These are phyloP conservation scores for Pseudogymnoascus sp. DNA, from an alignment of 2,329 filamentous ascomycete genomes.

Conservation along the genomic window DNA sequence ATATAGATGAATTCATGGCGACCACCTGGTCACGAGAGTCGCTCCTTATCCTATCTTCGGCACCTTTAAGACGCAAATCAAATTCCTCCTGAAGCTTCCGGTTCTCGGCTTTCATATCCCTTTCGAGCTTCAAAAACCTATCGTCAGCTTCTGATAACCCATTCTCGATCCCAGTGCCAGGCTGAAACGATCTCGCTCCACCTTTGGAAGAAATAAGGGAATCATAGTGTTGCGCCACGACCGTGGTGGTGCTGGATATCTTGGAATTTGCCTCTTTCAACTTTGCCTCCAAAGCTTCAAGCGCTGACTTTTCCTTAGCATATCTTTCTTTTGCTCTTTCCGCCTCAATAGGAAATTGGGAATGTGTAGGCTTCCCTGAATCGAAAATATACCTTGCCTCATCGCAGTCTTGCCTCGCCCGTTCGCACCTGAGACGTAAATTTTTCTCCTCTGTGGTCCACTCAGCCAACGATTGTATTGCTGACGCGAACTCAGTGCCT, in stretches of 20 bases:
- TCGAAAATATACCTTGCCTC: background rate
- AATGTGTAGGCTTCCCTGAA: background rate
- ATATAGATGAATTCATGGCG: background rate
- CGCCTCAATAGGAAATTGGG: slow-evolving; percentile 5
- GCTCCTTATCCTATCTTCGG: background rate
- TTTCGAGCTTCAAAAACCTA: background rate
- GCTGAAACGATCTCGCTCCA: background rate
- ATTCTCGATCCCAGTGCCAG: background rate
- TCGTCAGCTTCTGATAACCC: background rate
- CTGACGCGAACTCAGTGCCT: background rate
- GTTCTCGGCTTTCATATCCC: background rate
- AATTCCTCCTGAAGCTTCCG: background rate
- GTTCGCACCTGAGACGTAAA: background rate
- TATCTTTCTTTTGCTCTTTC: background rate
- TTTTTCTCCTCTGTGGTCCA: background rate
- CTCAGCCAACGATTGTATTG: background rate
- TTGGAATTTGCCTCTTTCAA: background rate
- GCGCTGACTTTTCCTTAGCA: background rate
- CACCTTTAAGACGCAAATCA: background rate
- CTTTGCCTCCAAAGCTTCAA: background rate
- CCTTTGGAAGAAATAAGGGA: background rate
- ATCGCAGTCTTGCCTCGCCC: background rate
- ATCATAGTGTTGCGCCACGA: background rate
- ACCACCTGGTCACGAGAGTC: background rate
- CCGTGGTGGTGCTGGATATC: background rate